Evolutionary conservation across 257 asterid genomes (phyloP).

Genomic region (Leptodermis oblonga): DNA sequence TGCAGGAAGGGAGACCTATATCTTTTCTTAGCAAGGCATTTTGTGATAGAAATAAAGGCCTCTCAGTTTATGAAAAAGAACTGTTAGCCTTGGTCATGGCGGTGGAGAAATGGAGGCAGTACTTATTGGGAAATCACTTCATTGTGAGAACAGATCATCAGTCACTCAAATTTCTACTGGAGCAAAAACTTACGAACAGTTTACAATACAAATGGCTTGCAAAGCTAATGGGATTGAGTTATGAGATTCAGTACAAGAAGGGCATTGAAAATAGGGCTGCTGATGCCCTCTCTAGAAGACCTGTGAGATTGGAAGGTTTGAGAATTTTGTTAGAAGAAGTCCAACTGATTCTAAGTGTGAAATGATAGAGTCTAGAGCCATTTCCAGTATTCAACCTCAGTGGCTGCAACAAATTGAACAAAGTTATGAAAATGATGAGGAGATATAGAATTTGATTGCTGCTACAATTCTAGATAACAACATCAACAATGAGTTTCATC

Average conservation of each 20-base stretch:
- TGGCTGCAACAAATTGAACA: too few species aligned
- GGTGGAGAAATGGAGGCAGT: not conserved
- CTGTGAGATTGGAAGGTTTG: too few species aligned
- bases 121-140: not conserved
- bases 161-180: not conserved
- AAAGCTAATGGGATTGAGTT: not conserved
- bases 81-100: not conserved
- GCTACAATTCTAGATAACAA: too few species aligned
- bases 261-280: not conserved
- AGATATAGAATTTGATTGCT: too few species aligned
- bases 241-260: not conserved
- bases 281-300: not conserved
- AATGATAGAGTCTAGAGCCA: too few species aligned
- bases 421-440: too few species aligned
- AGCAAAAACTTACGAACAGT: too few species aligned
- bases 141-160: not conserved
- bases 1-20: not conserved
- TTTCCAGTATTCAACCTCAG: too few species aligned
- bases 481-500: not conserved
- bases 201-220: not conserved
- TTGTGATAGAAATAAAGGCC: not conserved
- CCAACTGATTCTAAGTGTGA: too few species aligned
- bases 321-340: too few species aligned
- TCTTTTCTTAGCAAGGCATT: not conserved
- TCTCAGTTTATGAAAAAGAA: not conserved